phyloP scores from a whole-genome alignment of 129 eudicot species.

The Tagetes patula region DNA sequence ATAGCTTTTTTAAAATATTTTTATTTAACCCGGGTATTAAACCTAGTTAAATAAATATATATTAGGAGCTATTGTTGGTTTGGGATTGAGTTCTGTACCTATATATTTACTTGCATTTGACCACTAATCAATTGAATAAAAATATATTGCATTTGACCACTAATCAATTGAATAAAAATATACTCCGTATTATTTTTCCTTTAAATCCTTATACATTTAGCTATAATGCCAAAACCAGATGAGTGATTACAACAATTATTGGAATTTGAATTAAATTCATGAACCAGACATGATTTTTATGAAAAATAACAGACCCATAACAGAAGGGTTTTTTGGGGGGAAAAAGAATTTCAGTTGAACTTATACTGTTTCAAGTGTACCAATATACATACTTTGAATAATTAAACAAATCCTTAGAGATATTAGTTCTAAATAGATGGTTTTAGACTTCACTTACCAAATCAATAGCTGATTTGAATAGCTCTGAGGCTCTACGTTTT shows the following conservation, averaged over 20 bases:
- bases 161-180: neutral
- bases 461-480: conserved; percentile 87
- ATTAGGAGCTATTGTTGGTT: neutral
- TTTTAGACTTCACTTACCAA: conserved; percentile 41
- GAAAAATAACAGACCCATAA: neutral
- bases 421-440: neutral
- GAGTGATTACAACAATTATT: neutral
- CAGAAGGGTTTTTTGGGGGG: neutral
- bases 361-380: neutral
- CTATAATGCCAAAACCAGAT: neutral
- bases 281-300: neutral
- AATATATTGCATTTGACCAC: neutral
- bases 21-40: too few relatives aligned
- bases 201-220: neutral
- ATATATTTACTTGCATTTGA: neutral
- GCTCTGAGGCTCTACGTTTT: conserved; percentile 88
- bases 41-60: neutral
- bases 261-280: neutral
- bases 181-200: neutral
- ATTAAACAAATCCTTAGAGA: neutral
- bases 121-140: neutral
- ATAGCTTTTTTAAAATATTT: too few relatives aligned
- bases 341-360: conserved; percentile 6
- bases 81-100: neutral
- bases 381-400: neutral